Evolutionary conservation across 2,329 filamentous ascomycete genomes (phyloP).

Genomic region (Plenodomus tracheiphilus): DNA sequence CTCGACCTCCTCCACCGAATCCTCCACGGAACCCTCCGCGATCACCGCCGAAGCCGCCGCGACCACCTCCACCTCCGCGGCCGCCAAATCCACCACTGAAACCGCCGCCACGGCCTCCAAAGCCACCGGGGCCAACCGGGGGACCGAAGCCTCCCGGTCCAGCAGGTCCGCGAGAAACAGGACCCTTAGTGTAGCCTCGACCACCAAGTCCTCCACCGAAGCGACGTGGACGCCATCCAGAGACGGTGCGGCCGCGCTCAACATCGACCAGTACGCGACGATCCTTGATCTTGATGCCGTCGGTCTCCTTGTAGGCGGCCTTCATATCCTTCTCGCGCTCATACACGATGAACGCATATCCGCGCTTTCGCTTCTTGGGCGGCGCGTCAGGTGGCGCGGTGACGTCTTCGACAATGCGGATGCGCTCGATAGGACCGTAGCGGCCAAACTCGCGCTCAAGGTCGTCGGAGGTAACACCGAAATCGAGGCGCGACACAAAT

Average conservation of each 20-base stretch:
- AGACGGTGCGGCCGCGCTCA: constrained; percentile 90
- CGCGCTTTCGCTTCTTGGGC: constrained; percentile 69
- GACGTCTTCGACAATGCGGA: constrained; percentile 82
- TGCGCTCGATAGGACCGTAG: constrained; percentile 92
- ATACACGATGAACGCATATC: constrained; percentile 96
- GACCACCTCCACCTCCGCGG: constrained; percentile 55
- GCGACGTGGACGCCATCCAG: constrained; percentile 88
- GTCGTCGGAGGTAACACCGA: constrained; percentile 85
- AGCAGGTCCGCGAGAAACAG: constrained; percentile 70
- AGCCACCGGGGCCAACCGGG: constrained; percentile 56
- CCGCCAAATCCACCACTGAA: constrained; percentile 54
- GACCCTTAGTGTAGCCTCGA: constrained; percentile 85
- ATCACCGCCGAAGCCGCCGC: constrained; percentile 53
- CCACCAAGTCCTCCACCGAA: constrained; percentile 92
- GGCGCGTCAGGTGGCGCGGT: constrained; percentile 67
- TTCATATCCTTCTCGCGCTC: constrained; percentile 99
- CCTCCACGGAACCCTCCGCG: constrained; percentile 49
- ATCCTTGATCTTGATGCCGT: constrained; percentile 91
- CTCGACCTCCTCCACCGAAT: constrained; percentile 53
- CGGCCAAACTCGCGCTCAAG: constrained; percentile 91
- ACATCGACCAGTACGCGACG: constrained; percentile 92
- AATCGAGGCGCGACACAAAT: constrained; percentile 87
- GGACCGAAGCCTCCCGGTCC: constrained; percentile 63
- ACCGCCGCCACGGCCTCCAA: constrained; percentile 57
- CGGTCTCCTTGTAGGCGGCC: constrained; percentile 88